These are phyloP conservation scores for Pichia gijzeniarum DNA, from an alignment of 805 yeast species.

Conservation along the genomic window DNA sequence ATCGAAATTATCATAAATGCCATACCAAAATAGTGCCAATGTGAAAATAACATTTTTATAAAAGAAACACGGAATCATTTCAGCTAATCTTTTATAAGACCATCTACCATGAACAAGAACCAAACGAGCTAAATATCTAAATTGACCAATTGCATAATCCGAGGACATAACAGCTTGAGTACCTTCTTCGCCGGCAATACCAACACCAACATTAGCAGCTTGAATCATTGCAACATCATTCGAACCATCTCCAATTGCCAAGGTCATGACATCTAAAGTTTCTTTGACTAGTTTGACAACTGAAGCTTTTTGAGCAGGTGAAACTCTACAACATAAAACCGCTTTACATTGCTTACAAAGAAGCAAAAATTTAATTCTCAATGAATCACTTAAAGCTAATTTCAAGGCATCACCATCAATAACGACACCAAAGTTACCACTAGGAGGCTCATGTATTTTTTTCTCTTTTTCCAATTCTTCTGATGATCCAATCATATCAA, in stretches of 20 bases:
- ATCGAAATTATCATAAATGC: conserved; percentile 66
- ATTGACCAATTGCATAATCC: conserved; percentile 82
- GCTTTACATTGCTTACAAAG: conserved; percentile 77
- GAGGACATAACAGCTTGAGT: conserved; percentile 86
- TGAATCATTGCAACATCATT: conserved; percentile 91
- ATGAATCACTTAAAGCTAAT: conserved; percentile 37
- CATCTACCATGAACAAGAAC: conserved; percentile 78
- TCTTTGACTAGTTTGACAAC: conserved; percentile 75
- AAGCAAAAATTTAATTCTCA: conserved; percentile 52
- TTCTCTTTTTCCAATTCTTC: conserved; percentile 53
- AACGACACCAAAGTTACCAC: conserved; percentile 59
- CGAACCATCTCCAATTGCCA: conserved; percentile 86
- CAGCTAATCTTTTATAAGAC: conserved; percentile 76
- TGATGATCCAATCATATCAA: conserved; percentile 50
- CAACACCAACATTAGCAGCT: conserved; percentile 82
- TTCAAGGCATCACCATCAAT: conserved; percentile 78
- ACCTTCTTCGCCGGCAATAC: conserved; percentile 91
- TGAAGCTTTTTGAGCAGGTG: conserved; percentile 84
- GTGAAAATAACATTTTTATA: conserved; percentile 75
- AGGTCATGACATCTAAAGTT: conserved; percentile 70
- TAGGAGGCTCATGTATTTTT: conserved; percentile 60
- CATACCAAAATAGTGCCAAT: conserved; percentile 73
- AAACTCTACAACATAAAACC: conserved; percentile 80
- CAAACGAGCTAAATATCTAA: conserved; percentile 61
- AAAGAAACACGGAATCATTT: conserved; percentile 79